These are phyloP conservation scores for Pestalotiopsis sp. DNA, from an alignment of 2,329 filamentous ascomycete genomes.

Conservation along the genomic window DNA sequence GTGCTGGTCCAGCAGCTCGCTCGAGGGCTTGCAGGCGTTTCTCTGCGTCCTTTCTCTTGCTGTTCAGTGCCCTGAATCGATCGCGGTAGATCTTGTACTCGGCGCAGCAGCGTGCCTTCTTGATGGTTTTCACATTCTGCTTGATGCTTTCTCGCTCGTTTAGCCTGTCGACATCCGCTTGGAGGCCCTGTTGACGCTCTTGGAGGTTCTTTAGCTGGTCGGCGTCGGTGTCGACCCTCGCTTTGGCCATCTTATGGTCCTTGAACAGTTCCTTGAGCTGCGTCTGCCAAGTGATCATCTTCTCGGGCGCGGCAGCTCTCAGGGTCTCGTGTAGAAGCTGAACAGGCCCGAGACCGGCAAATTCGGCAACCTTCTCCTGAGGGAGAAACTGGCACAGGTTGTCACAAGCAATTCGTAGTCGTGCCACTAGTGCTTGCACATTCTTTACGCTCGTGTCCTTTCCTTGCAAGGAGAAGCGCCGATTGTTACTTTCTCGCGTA, in stretches of 20 bases:
- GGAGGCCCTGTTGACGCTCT: slow-evolving; percentile 70
- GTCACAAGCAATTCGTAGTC: slow-evolving; percentile 89
- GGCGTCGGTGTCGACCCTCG: slow-evolving; percentile 56
- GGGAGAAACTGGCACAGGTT: slow-evolving; percentile 97
- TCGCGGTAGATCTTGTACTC: slow-evolving; percentile 59
- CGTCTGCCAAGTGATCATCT: slow-evolving; percentile 79
- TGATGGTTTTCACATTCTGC: slow-evolving; percentile 63
- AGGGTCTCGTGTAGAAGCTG: slow-evolving; percentile 84
- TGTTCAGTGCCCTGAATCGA: slow-evolving; percentile 52
- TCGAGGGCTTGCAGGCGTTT: slow-evolving; percentile 61
- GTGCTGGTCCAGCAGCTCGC: slow-evolving; percentile 60
- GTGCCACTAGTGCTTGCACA: slow-evolving; percentile 66
- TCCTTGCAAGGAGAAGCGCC: slow-evolving; percentile 76
- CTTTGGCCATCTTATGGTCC: slow-evolving; percentile 65
- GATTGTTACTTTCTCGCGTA: slow-evolving; percentile 77
- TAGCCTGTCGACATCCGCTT: slow-evolving; percentile 80
- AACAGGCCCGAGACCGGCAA: slow-evolving; percentile 79
- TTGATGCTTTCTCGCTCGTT: slow-evolving; percentile 72
- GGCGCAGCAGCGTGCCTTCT: slow-evolving; percentile 65
- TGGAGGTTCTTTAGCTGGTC: slow-evolving; percentile 69
- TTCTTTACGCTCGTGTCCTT: slow-evolving; percentile 60
- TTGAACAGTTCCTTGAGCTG: slow-evolving; percentile 70
- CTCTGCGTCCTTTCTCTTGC: slow-evolving; percentile 52
- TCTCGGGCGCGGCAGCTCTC: slow-evolving; percentile 77
- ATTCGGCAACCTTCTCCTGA: slow-evolving; percentile 93